A percentile compares a stretch with the other conserved stretches of the same genome.
Evolutionary conservation across 2,329 filamentous ascomycete genomes (phyloP).

Genomic region (Fusarium neocosmosporiellum): DNA sequence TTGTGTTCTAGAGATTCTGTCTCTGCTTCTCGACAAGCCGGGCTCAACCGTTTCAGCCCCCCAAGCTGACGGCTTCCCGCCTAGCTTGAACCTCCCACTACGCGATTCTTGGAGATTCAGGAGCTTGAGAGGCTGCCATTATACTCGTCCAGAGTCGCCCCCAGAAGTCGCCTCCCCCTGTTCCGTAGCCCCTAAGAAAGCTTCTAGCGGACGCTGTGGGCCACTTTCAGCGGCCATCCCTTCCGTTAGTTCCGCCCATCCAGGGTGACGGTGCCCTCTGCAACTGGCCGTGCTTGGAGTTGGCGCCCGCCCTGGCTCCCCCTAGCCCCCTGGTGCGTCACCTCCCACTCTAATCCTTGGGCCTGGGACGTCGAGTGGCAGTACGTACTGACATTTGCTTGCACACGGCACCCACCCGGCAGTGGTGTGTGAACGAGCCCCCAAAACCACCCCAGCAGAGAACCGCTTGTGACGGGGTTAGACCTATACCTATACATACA

Average conservation of each 20-base stretch:
- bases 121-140: slow-evolving; percentile 14
- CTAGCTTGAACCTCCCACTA: not conserved
- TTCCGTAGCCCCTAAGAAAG: slow-evolving; percentile 32
- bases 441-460: slow-evolving; percentile 21
- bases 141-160: not conserved
- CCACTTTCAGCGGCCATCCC: slow-evolving; percentile 11
- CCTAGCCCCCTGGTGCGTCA: slow-evolving; percentile 33
- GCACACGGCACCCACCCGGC: slow-evolving; percentile 25
- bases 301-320: slow-evolving; percentile 27
- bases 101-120: not conserved
- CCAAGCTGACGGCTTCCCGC: not conserved
- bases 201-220: slow-evolving; percentile 34
- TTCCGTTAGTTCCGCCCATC: slow-evolving; percentile 34
- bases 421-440: slow-evolving; percentile 22
- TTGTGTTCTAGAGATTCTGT: slow-evolving; percentile 2
- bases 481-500: slow-evolving; percentile 22
- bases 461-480: slow-evolving; percentile 16
- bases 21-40: slow-evolving; percentile 16
- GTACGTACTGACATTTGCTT: not conserved
- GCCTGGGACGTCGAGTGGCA: slow-evolving; percentile 12
- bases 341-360: slow-evolving; percentile 32
- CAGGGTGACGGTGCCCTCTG: slow-evolving; percentile 39
- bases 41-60: slow-evolving; percentile 12
- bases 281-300: slow-evolving; percentile 38
- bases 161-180: slow-evolving; percentile 27